Conservation (phyloP, 257 asterid species). For the Jacaranda mimosifolia region DNA sequence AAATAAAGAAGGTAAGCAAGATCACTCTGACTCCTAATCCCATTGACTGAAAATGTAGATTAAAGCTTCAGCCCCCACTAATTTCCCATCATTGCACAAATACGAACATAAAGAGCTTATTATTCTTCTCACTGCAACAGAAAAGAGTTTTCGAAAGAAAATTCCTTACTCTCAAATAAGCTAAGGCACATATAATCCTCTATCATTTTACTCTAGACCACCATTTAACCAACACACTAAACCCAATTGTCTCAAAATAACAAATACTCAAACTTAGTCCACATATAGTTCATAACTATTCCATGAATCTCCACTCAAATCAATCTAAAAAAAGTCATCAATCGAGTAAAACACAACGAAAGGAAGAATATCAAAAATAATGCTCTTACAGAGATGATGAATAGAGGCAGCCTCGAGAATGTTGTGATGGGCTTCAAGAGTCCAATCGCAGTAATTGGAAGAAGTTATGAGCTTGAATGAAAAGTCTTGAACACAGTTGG, state of each 20-base stretch:
- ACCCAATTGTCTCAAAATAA: constrained; percentile 19
- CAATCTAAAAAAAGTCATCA: constrained; percentile 12
- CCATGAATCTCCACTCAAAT: background rate
- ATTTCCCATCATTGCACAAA: background rate
- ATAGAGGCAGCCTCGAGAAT: constrained; percentile 81
- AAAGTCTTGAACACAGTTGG: constrained; percentile 70
- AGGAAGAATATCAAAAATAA: constrained; percentile 55
- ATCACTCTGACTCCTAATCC: background rate
- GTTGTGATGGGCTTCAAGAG: constrained; percentile 82
- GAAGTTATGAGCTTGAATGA: constrained; percentile 81
- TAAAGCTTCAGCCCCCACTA: background rate
- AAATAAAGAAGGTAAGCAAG: constrained; percentile 9
- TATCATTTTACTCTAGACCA: background rate
- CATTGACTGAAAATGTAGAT: background rate
- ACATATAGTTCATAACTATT: background rate
- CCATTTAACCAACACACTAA: constrained; percentile 7
- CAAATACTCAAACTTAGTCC: background rate
- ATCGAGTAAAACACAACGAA: background rate
- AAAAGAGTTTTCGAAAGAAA: background rate
- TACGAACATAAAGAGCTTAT: background rate
- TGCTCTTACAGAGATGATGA: constrained; percentile 97
- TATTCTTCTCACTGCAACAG: background rate
- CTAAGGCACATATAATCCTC: background rate
- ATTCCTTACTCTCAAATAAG: background rate
- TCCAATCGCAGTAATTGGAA: constrained; percentile 75